Base-by-base conservation (phyloP, 2,329 filamentous ascomycete species). In the Penicillium sp. region DNA sequence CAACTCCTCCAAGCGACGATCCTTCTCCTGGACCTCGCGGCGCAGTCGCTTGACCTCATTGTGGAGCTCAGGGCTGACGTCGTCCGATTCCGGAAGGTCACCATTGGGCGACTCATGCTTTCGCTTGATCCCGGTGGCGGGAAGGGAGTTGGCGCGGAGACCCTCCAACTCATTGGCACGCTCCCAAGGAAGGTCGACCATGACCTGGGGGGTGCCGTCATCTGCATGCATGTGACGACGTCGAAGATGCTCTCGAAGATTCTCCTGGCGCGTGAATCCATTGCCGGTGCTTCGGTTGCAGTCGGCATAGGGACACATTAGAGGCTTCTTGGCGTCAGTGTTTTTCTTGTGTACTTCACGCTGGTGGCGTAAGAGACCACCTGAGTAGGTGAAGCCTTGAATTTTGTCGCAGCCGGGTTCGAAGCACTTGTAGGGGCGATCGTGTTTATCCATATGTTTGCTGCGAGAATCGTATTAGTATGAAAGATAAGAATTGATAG, bases 381-480 rank as follows among this genome's bases (percentile, higher is more conserved):
- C 92, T 0, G 88, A 92, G 67, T 97, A 97, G 1, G 92, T 97
- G 70, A 97, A 97, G 1, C 92, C 92, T 45, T 88, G 88, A 0
- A 95, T 80, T 63, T 95, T 95, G 63, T 92, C 89, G 70, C 92
- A 96, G 32, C 87, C 87, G n/a, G 82, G 79, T 38, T 86, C 84
- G 20, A 76, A 78, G 70, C 92, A 97, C 63, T 90, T 88, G 67
- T 96, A 97, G 1, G 92, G 92, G 10, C 92, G 81, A 60, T 95
- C 90, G 68, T 97, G 92, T 69, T 95, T 95, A 73, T 97, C 92
- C 91, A 96, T 96, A 68, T 97, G 92, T 74, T 97, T 96, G 67
- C 89, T 95, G 53, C 27, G 31, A 10, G 12, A 9, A 18, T 45
- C 18, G 40, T 35, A 54, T 69, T 62, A 64, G 58, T 46, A 28